phyloP scores from a whole-genome alignment of 495 filamentous ascomycete genomes.

The Hypoxylon cercidicola region DNA sequence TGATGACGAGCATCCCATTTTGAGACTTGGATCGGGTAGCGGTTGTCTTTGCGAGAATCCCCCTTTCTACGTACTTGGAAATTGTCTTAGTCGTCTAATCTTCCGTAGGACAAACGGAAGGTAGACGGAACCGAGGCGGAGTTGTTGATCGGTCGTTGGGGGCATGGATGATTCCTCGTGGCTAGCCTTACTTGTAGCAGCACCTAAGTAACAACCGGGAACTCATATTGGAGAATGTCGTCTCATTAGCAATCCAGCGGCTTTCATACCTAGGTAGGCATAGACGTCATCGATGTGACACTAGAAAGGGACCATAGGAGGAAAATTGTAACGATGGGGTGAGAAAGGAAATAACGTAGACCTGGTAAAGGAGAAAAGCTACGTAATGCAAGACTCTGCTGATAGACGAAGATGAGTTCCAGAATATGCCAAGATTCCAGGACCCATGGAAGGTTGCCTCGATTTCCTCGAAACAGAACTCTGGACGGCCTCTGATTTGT shows the following conservation, averaged over 20 bases:
- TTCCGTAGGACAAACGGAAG: constrained; percentile 36
- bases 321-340: constrained; percentile 29
- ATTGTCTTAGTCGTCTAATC: constrained; percentile 17
- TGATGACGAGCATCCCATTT: constrained; percentile 13
- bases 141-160: constrained; percentile 27
- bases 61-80: constrained; percentile 12
- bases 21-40: constrained; percentile 28
- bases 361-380: constrained; percentile 40
- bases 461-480: constrained; percentile 40
- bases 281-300: constrained; percentile 41
- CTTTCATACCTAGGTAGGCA: constrained; percentile 10
- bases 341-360: constrained; percentile 42
- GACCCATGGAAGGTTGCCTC: constrained; percentile 39
- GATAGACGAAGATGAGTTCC: constrained; percentile 38
- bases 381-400: constrained; percentile 33
- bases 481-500: constrained; percentile 35
- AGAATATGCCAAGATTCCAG: constrained; percentile 44
- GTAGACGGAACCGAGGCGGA: constrained; percentile 34
- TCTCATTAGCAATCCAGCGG: constrained; percentile 29
- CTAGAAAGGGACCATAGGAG: constrained; percentile 15
- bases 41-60: constrained; percentile 20
- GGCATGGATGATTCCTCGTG: constrained; percentile 26
- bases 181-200: constrained; percentile 29
- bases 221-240: constrained; percentile 24
- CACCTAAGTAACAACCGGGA: constrained; percentile 24